These are phyloP conservation scores for Nannizziopsis arthrosporioides DNA, from an alignment of 2,329 filamentous ascomycete genomes.

Conservation along the genomic window DNA sequence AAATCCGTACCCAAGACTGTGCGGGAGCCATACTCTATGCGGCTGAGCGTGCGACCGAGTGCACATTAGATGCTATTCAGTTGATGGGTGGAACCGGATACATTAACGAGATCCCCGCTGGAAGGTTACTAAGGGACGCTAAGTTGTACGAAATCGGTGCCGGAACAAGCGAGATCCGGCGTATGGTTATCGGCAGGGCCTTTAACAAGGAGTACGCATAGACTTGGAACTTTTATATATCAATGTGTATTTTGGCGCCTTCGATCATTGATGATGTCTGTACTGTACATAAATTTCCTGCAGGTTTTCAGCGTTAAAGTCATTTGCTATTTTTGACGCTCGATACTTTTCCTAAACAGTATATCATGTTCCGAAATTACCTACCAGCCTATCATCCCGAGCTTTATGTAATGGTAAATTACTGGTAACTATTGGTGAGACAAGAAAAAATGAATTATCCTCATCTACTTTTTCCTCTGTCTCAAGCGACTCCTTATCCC, in stretches of 20 bases:
- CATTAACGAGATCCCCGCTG: constrained; percentile 86
- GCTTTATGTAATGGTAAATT: too few relatives aligned
- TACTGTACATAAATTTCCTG: too few relatives aligned
- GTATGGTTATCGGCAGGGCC: constrained; percentile 85
- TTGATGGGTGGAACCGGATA: constrained; percentile 92
- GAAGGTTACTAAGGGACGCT: constrained; percentile 64
- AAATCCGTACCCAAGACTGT: constrained; percentile 78
- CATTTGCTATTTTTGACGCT: too few relatives aligned
- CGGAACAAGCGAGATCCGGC: constrained; percentile 82
- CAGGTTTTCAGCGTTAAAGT: too few relatives aligned
- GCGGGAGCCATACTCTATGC: constrained; percentile 89
- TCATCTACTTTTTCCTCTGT: not conserved
- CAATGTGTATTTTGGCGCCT: too few relatives aligned
- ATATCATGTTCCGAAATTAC: too few relatives aligned
- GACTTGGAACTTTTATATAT: not conserved
- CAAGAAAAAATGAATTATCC: not conserved
- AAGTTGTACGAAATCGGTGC: constrained; percentile 94
- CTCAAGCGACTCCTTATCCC: not conserved
- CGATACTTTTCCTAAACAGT: too few relatives aligned
- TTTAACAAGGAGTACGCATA: constrained; percentile 67
- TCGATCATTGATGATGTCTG: too few relatives aligned
- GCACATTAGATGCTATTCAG: constrained; percentile 50
- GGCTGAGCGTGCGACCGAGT: constrained; percentile 77
- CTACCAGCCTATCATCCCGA: too few relatives aligned
- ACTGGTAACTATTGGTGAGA: not conserved